These are phyloP conservation scores for Creolimax fragrantissima DNA, from an alignment of 78 protist species.

Conservation along the genomic window DNA sequence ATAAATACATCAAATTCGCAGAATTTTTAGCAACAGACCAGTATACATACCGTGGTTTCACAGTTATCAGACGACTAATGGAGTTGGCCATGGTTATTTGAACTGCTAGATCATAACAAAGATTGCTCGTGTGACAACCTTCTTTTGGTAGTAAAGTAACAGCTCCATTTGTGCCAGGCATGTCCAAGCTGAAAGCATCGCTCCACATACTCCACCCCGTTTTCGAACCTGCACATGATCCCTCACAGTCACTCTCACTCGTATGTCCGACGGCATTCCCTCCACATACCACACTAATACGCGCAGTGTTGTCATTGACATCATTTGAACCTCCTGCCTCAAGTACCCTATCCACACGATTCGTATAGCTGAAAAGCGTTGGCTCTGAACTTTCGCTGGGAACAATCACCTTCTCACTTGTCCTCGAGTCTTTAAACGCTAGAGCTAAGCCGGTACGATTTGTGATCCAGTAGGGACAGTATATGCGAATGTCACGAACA, in stretches of 20 bases:
- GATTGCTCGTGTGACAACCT: neutral
- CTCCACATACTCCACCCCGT: neutral
- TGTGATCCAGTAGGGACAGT: neutral
- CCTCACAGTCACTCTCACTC: too few relatives aligned
- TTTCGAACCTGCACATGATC: too few relatives aligned
- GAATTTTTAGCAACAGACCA: too few relatives aligned
- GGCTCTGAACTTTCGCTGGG: neutral
- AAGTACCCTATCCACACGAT: too few relatives aligned
- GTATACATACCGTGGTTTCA: neutral
- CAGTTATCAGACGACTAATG: neutral
- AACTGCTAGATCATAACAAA: neutral
- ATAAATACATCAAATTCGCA: too few relatives aligned
- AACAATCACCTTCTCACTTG: neutral
- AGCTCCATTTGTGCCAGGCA: neutral
- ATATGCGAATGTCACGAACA: neutral
- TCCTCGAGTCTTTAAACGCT: neutral
- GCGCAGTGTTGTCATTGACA: too few relatives aligned
- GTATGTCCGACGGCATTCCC: too few relatives aligned
- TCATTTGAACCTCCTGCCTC: too few relatives aligned
- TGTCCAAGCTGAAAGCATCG: neutral
- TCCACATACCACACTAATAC: too few relatives aligned
- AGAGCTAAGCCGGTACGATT: neutral
- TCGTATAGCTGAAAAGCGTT: too few relatives aligned
- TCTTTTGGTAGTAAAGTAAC: neutral
- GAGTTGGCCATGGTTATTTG: neutral